These are phyloP conservation scores for Malassezia nana DNA, from an alignment of 1,284 basidiomycete species.

Conservation along the genomic window DNA sequence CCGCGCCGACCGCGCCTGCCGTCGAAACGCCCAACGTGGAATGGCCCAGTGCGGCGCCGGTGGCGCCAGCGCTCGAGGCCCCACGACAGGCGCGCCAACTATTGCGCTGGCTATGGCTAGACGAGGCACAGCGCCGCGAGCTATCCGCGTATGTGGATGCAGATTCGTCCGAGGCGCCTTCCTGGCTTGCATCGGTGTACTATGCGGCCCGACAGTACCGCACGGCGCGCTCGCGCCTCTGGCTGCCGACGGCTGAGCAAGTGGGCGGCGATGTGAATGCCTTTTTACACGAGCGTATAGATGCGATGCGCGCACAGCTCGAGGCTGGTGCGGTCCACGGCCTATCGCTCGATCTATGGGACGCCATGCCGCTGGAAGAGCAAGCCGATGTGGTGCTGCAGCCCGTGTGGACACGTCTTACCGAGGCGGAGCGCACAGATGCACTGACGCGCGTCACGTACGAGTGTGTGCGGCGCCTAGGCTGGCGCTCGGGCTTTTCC, in stretches of 20 bases:
- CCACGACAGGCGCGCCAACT: constrained; percentile 13
- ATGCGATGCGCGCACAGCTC: constrained; percentile 12
- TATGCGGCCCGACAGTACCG: constrained; percentile 12
- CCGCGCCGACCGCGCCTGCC: neutral
- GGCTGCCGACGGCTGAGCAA: constrained; percentile 7
- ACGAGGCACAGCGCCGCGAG: constrained; percentile 1
- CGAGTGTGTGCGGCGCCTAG: constrained; percentile 33
- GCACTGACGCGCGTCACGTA: constrained; percentile 23
- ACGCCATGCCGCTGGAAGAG: constrained; percentile 23
- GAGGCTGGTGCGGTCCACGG: neutral
- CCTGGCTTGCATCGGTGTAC: constrained; percentile 6
- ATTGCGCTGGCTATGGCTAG: constrained; percentile 16
- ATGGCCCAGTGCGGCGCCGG: neutral
- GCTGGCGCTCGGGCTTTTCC: constrained; percentile 43
- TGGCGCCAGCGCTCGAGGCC: neutral
- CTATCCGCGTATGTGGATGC: constrained; percentile 3
- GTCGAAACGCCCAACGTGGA: neutral
- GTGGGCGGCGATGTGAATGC: constrained; percentile 9
- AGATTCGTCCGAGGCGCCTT: neutral
- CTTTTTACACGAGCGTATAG: constrained; percentile 15
- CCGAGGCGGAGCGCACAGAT: constrained; percentile 13
- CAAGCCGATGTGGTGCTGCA: constrained; percentile 25
- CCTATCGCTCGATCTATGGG: constrained; percentile 14
- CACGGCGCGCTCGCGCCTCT: constrained; percentile 16
- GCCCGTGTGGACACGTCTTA: constrained; percentile 22